Base-by-base conservation (phyloP, 345 rosid species). In the Turritis glabra region DNA sequence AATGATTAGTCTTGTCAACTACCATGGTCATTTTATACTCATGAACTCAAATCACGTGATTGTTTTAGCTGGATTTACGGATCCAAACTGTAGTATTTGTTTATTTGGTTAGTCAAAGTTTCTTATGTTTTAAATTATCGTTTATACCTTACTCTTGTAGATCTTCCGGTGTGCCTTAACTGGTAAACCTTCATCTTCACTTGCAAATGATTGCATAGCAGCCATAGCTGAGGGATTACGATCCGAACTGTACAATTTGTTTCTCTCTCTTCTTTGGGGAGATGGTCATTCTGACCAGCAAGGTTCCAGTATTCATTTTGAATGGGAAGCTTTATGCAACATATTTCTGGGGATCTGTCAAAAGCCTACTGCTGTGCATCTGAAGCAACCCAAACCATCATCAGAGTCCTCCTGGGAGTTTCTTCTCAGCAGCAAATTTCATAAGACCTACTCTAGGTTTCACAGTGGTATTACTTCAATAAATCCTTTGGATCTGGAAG, bases 191-290 rank as follows among this genome's bases (percentile, higher is more conserved):
- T 88, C 96, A 67, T 91, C 90, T 76, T 90, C 84, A 27, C 82
- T 94, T 88, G 88, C 88, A 55, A 85, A 81, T 82, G 98, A 91
- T 82, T 91, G 96, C 82, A 81, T 94, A 77, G 80, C 88, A 64
- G 88, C 96, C 75, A 78, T 94, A 88, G 86, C 97, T 76, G 97
- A 90, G 80, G 97, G 97, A 76, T 84, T 94, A 60, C 76, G 55
- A 77, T 80, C 90, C 22, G 82, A 76, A 71, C 81, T 84, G 78
- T 92, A 88, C 79, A 85, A 83, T 67, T 83, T 83, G 79, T 95
- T 95, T 80, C 90, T 92, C 58, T 75, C 71, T 69, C 88, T 87
- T 87, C 86, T 95, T n/a, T 95, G 97, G 99, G 92, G 90, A 63
- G 87, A 83, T 80, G 76, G 70, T 74, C 74, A 77, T 58, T 72